Percentiles rank a stretch among this genome's conserved stretches.
phyloP scores from a whole-genome alignment of 2,329 filamentous ascomycete species.

The Aspergillus pseudotamarii region DNA sequence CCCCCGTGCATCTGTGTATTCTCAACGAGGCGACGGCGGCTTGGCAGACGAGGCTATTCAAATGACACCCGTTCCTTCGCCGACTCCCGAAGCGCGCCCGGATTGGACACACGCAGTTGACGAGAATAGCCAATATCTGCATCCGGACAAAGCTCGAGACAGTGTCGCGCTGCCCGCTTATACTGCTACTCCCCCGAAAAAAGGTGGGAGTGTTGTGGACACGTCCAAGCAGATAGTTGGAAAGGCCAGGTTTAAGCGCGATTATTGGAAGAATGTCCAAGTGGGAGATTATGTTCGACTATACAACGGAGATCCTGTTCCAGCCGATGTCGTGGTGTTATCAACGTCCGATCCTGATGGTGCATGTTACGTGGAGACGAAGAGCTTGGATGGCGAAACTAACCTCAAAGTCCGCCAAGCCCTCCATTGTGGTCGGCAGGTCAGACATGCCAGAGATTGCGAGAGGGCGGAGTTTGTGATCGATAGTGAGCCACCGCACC shows the following conservation, averaged over 20 bases:
- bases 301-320: conserved; percentile 94
- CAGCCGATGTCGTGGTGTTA: conserved; percentile 88
- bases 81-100: conserved; percentile 60
- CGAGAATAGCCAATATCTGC: conserved; percentile 35
- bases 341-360: conserved; percentile 93
- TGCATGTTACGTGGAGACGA: conserved; percentile 96
- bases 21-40: conserved; percentile 48
- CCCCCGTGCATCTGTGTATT: conserved; percentile 59
- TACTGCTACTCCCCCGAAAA: conserved; percentile 37
- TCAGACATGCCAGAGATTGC: conserved; percentile 90
- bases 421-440: conserved; percentile 76
- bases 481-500: conserved; percentile 87
- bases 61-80: conserved; percentile 93
- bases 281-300: conserved; percentile 96
- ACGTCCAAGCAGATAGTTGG: conserved; percentile 65
- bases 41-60: conserved; percentile 71
- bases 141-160: conserved; percentile 33
- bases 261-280: conserved; percentile 92
- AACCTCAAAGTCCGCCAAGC: conserved; percentile 95
- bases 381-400: conserved; percentile 96
- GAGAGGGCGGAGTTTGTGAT: conserved; percentile 85
- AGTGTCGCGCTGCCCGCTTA: conserved; percentile 29
- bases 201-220: conserved; percentile 73
- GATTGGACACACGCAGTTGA: conserved; percentile 41
- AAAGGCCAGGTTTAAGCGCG: conserved; percentile 83